phyloP scores from a whole-genome alignment of 805 yeast species.

The Saccharomycopsis vini region DNA sequence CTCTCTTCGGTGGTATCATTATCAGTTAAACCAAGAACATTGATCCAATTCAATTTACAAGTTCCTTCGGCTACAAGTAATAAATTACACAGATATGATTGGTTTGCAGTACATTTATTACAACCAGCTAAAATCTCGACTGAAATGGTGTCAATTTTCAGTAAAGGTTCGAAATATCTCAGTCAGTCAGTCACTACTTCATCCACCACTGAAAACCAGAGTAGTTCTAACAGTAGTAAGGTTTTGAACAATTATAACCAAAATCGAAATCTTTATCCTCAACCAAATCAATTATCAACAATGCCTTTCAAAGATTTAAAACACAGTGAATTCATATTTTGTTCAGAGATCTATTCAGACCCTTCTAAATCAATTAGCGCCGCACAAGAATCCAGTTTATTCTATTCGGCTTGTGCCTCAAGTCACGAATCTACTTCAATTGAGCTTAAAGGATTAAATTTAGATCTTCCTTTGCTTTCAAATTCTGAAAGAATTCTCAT shows the following conservation, averaged over 20 bases:
- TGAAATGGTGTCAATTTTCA: slow-evolving; percentile 55
- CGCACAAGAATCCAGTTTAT: background rate
- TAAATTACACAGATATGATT: slow-evolving; percentile 45
- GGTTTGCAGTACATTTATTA: slow-evolving; percentile 68
- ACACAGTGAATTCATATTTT: slow-evolving; percentile 4
- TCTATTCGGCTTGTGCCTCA: background rate
- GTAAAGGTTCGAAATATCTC: slow-evolving; percentile 37
- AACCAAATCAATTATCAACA: slow-evolving; percentile 26
- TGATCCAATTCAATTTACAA: slow-evolving; percentile 79
- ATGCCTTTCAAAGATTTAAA: slow-evolving; percentile 46
- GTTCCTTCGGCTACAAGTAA: slow-evolving; percentile 76
- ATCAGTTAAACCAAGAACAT: slow-evolving; percentile 66
- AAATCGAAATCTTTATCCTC: too few relatives aligned
- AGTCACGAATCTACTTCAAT: background rate
- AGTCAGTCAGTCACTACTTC: background rate
- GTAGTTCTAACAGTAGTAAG: background rate
- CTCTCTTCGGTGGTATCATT: slow-evolving; percentile 80
- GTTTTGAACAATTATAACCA: too few relatives aligned
- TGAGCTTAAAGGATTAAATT: background rate
- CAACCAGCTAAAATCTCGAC: slow-evolving; percentile 51
- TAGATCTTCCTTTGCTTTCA: slow-evolving; percentile 45
- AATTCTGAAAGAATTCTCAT: slow-evolving; percentile 53
- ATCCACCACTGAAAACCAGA: background rate
- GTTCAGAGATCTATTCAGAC: slow-evolving; percentile 6
- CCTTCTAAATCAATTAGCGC: background rate